Evolutionary conservation across 176 grass and related monocot genomes (phyloP).

Genomic region (Paspalum vaginatum): DNA sequence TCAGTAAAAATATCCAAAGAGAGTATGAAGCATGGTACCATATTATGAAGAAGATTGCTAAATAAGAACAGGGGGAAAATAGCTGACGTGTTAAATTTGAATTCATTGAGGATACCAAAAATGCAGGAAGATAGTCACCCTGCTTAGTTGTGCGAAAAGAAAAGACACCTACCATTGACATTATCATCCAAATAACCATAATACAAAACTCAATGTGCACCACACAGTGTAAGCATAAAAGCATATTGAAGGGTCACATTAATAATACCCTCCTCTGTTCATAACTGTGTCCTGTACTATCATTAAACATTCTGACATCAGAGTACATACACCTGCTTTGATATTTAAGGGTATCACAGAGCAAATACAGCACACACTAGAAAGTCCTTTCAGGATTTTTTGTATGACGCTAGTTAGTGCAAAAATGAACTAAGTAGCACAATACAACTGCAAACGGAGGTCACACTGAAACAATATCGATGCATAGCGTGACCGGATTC

Average conservation of each 20-base stretch:
- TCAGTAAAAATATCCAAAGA: constrained; percentile 18
- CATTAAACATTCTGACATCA: not conserved
- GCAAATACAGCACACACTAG: not conserved
- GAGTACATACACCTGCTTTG: not conserved
- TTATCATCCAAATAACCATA: constrained; percentile 12
- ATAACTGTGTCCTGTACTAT: not conserved
- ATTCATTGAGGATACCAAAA: not conserved
- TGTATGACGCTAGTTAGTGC: no score
- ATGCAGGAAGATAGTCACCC: not conserved
- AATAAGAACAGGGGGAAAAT: not conserved
- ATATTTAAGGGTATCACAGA: constrained; percentile 12
- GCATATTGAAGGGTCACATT: not conserved
- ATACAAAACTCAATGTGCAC: not conserved
- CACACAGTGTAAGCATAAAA: constrained; percentile 6
- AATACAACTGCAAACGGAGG: no score
- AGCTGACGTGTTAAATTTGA: not conserved
- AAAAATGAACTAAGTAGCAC: no score
- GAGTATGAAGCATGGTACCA: not conserved
- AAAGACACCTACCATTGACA: not conserved
- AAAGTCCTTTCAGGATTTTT: not conserved
- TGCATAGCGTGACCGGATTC: not conserved
- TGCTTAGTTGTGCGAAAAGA: constrained; percentile 1
- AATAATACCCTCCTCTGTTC: not conserved
- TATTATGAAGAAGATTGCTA: not conserved
- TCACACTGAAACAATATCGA: not conserved